These are phyloP conservation scores for Mycotypha africana DNA, from an alignment of 371 early-diverging fungal species.

Conservation along the genomic window DNA sequence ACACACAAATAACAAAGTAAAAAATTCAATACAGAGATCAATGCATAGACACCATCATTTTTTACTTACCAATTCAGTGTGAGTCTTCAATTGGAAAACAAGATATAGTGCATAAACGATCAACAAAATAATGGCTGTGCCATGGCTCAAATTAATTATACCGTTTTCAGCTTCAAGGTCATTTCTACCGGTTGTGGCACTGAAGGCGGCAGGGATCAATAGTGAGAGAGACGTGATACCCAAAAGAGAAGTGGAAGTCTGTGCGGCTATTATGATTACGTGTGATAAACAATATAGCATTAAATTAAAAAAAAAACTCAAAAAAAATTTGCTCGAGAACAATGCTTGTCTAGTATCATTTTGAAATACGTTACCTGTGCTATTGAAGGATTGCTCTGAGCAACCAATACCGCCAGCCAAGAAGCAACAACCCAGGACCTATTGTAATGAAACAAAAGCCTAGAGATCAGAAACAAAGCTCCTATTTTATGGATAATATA, in stretches of 20 bases:
- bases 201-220: constrained; percentile 78
- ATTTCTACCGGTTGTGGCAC: constrained; percentile 25
- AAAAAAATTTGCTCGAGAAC: too few relatives aligned
- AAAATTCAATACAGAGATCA: too few relatives aligned
- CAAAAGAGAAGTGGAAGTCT: constrained; percentile 72
- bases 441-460: too few relatives aligned
- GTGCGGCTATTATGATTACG: constrained; percentile 54
- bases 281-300: neutral
- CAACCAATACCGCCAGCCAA: constrained; percentile 68
- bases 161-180: constrained; percentile 30
- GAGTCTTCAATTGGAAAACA: constrained; percentile 75
- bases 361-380: constrained; percentile 49
- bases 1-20: too few relatives aligned
- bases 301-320: neutral
- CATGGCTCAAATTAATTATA: constrained; percentile 58
- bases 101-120: constrained; percentile 70
- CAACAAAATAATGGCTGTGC: constrained; percentile 70
- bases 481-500: too few relatives aligned
- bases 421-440: constrained; percentile 79
- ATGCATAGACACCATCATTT: too few relatives aligned
- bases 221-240: constrained; percentile 70
- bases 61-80: constrained; percentile 54
- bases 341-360: too few relatives aligned
- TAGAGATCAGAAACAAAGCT: too few relatives aligned
- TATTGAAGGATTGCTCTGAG: constrained; percentile 68